These are phyloP conservation scores for Hanseniaspora uvarum DNA, from an alignment of 1,139 yeast species.

Conservation along the genomic window DNA sequence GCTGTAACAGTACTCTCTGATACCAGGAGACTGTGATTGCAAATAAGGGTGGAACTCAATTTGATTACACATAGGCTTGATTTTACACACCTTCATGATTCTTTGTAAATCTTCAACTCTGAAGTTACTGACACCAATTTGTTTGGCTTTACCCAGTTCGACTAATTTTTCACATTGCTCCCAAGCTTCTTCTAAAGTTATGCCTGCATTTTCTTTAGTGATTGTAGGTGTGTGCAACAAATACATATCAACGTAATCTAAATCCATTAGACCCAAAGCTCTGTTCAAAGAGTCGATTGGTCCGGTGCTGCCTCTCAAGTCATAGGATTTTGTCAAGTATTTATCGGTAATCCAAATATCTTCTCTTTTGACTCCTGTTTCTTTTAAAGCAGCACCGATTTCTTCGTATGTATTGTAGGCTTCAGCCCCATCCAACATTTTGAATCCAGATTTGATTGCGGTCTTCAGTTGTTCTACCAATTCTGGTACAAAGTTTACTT, in stretches of 20 bases:
- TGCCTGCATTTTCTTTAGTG: constrained; percentile 34
- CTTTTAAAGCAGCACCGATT: constrained; percentile 42
- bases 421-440: constrained; percentile 53
- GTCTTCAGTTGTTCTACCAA: constrained; percentile 36
- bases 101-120: constrained; percentile 33
- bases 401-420: constrained; percentile 49
- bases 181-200: constrained; percentile 32
- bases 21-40: constrained; percentile 43
- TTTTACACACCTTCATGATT: constrained; percentile 31
- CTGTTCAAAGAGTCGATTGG: constrained; percentile 36
- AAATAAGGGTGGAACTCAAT: constrained; percentile 49
- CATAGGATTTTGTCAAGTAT: constrained; percentile 33
- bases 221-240: constrained; percentile 39
- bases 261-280: constrained; percentile 31
- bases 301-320: constrained; percentile 25
- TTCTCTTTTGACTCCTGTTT: constrained; percentile 39
- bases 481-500: constrained; percentile 30
- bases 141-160: constrained; percentile 20
- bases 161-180: constrained; percentile 29
- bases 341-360: constrained; percentile 51
- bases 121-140: constrained; percentile 45
- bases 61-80: constrained; percentile 44
- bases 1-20: constrained; percentile 37
- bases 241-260: constrained; percentile 42
- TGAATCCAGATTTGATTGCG: constrained; percentile 39